These are phyloP conservation scores for Rhodotorula sp. DNA, from an alignment of 1,284 basidiomycete species.

Conservation along the genomic window DNA sequence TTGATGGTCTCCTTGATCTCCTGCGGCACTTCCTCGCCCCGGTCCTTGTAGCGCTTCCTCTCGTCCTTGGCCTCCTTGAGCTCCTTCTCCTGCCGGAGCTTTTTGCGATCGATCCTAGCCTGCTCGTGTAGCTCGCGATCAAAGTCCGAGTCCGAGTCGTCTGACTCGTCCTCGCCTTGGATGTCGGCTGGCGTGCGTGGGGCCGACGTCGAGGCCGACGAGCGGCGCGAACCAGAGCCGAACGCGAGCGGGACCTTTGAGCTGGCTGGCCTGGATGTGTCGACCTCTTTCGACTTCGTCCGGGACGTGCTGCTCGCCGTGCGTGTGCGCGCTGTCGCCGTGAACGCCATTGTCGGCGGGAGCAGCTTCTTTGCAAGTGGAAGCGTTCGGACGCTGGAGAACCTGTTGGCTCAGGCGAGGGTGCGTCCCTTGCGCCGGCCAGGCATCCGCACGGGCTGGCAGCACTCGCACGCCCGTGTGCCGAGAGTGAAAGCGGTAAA, in stretches of 20 bases:
- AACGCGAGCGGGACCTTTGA: background rate
- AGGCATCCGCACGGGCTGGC: too few species aligned
- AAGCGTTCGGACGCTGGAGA: too few species aligned
- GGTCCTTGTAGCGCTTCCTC: slow-evolving; percentile 11
- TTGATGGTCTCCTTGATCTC: slow-evolving; percentile 8
- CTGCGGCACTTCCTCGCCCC: slow-evolving; percentile 1
- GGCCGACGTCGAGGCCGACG: background rate
- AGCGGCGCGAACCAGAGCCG: too few species aligned
- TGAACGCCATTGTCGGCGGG: background rate
- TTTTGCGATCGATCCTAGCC: background rate
- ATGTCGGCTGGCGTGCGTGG: background rate
- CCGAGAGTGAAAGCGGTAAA: too few species aligned
- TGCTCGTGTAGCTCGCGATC: background rate
- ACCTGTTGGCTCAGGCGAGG: too few species aligned
- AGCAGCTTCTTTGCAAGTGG: too few species aligned
- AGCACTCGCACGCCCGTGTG: too few species aligned
- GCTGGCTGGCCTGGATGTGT: background rate
- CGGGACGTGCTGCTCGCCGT: background rate
- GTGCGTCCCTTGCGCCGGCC: too few species aligned
- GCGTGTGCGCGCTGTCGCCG: background rate
- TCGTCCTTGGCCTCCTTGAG: background rate
- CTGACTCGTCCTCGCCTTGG: background rate
- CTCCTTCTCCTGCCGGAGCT: background rate
- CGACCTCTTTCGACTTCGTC: background rate
- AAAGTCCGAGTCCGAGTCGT: background rate